Evolutionary conservation across 2,329 filamentous ascomycete species (phyloP).

Genomic region (Leptosphaerulina australis): DNA sequence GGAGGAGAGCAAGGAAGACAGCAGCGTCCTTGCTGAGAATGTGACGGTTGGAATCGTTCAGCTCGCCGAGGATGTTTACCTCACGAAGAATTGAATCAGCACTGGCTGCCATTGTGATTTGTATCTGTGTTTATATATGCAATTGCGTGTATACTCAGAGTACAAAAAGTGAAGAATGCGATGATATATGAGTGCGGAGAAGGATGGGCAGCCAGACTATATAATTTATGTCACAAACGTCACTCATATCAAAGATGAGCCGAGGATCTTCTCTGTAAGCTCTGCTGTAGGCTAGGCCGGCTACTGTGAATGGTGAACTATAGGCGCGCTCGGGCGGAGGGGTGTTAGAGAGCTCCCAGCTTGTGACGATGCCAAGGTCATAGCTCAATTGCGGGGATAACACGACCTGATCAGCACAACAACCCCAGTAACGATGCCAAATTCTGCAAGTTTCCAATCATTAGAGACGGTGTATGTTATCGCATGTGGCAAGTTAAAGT

Average conservation of each 20-base stretch:
- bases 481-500: constrained; percentile 17
- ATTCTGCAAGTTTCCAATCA: constrained; percentile 9
- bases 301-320: constrained; percentile 38
- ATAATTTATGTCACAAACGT: constrained; percentile 41
- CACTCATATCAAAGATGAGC: constrained; percentile 41
- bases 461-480: constrained; percentile 10
- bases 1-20: constrained; percentile 90
- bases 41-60: constrained; percentile 81
- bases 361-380: constrained; percentile 46
- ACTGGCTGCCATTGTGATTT: constrained; percentile 53
- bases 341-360: constrained; percentile 34
- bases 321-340: constrained; percentile 35
- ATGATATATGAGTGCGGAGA: constrained; percentile 39
- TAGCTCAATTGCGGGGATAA: constrained; percentile 36
- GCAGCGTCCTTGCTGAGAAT: constrained; percentile 90
- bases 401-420: constrained; percentile 27
- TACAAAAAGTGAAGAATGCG: constrained; percentile 26
- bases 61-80: constrained; percentile 80
- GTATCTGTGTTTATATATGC: constrained; percentile 12
- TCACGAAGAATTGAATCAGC: constrained; percentile 79
- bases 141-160: constrained; percentile 11
- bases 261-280: constrained; percentile 43
- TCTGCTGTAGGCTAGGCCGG: constrained; percentile 37
- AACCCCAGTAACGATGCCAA: constrained; percentile 11
- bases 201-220: constrained; percentile 30